phyloP scores from a whole-genome alignment of 2,329 filamentous ascomycete genomes.

The Sporothrix inflata region DNA sequence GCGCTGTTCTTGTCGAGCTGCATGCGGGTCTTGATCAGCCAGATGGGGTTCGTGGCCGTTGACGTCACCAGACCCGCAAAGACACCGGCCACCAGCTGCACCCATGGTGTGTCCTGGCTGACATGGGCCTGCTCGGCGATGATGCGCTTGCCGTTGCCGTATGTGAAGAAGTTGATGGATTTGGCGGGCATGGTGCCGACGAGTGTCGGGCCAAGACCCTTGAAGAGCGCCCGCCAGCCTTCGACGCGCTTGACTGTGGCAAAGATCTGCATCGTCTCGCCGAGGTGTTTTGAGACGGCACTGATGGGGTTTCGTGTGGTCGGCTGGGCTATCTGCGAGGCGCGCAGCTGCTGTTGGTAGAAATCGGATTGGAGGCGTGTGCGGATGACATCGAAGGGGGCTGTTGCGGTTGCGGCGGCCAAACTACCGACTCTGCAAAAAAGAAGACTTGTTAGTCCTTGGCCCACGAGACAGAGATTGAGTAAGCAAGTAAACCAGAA shows the following conservation, averaged over 20 bases:
- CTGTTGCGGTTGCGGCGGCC: conserved; percentile 89
- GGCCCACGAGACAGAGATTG: background rate
- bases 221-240: conserved; percentile 87
- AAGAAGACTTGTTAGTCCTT: background rate
- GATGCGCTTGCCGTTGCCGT: conserved; percentile 86
- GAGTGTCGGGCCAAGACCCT: conserved; percentile 87
- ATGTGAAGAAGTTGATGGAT: conserved; percentile 91
- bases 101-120: conserved; percentile 67
- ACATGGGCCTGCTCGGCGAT: conserved; percentile 75
- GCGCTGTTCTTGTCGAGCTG: conserved; percentile 88
- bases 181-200: conserved; percentile 87
- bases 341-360: conserved; percentile 81
- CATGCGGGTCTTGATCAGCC: conserved; percentile 90
- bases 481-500: background rate
- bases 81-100: conserved; percentile 77
- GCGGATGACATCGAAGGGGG: conserved; percentile 90
- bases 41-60: conserved; percentile 93
- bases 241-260: conserved; percentile 78
- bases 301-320: conserved; percentile 60
- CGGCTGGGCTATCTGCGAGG: conserved; percentile 63
- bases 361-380: conserved; percentile 93
- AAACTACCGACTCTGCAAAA: conserved; percentile 76
- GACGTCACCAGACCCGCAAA: conserved; percentile 82
- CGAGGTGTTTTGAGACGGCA: conserved; percentile 72
- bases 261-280: conserved; percentile 85